Conservation (phyloP, 106 monocot genomes). For the Triglochin maritima region DNA sequence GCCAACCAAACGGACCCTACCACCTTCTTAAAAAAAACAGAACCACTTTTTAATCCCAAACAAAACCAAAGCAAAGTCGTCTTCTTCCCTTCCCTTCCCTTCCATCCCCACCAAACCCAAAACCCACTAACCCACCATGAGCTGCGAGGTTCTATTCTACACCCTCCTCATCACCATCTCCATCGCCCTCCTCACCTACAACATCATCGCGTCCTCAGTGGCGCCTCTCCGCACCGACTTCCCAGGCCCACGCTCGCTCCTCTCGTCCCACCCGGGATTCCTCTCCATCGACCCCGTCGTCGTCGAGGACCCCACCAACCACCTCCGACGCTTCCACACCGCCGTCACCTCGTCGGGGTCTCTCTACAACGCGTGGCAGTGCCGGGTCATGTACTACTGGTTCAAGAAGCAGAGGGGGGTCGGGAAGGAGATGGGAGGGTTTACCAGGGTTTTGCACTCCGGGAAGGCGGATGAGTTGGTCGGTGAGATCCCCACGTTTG, state of each 20-base stretch:
- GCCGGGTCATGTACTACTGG: slow-evolving; percentile 73
- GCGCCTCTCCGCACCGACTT: slow-evolving; percentile 21
- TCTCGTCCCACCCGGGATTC: background rate
- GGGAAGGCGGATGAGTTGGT: slow-evolving; percentile 48
- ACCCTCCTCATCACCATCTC: slow-evolving; percentile 39
- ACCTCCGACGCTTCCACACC: slow-evolving; percentile 33
- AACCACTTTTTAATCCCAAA: no score
- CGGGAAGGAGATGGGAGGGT: slow-evolving; percentile 53
- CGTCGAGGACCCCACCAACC: slow-evolving; percentile 4
- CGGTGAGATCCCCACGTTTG: slow-evolving; percentile 83
- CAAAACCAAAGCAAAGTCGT: no score
- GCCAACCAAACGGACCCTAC: no score
- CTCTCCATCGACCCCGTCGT: slow-evolving; percentile 12
- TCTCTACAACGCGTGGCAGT: slow-evolving; percentile 62
- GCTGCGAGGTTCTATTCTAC: slow-evolving; percentile 23
- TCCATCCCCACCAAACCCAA: no score
- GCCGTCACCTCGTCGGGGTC: slow-evolving; percentile 52
- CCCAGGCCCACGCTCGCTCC: slow-evolving; percentile 3
- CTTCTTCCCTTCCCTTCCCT: no score
- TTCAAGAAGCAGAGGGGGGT: slow-evolving; percentile 31
- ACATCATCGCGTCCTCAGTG: slow-evolving; percentile 32
- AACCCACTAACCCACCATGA: slow-evolving; percentile 5
- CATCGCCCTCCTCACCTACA: slow-evolving; percentile 62
- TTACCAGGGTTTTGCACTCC: slow-evolving; percentile 56
- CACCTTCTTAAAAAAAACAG: no score